Evolutionary conservation across 176 grass and related monocot species (phyloP).

Genomic region (Urochloa ruziziensis): DNA sequence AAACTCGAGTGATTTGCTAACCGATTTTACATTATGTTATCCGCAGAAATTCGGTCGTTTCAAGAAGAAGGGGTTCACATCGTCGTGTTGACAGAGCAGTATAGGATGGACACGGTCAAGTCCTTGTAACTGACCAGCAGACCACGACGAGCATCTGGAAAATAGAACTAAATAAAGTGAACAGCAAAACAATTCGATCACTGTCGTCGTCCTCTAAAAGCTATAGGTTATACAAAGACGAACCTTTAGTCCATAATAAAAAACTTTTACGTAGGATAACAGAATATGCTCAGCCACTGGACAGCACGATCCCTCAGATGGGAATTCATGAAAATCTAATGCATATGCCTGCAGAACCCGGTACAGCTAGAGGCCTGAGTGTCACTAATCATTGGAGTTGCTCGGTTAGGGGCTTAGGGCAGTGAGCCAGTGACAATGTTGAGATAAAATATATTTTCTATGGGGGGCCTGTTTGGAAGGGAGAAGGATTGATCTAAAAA

Average conservation of each 20-base stretch:
- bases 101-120: too few species aligned
- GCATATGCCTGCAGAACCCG: background rate
- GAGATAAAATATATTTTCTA: too few species aligned
- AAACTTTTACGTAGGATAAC: background rate
- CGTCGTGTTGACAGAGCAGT: too few species aligned
- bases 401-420: background rate
- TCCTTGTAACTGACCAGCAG: background rate
- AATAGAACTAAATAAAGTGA: background rate
- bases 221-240: background rate
- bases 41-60: too few species aligned
- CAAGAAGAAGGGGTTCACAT: too few species aligned
- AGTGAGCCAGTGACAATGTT: too few species aligned
- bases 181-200: background rate
- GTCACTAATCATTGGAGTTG: slow-evolving; percentile 31
- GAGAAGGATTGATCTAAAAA: too few species aligned
- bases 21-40: too few species aligned
- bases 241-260: background rate
- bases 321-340: background rate
- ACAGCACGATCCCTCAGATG: background rate
- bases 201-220: background rate
- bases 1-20: too few species aligned
- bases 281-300: background rate
- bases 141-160: background rate
- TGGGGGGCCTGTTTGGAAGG: too few species aligned
- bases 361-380: slow-evolving; percentile 6